These are phyloP conservation scores for Platismatia glauca DNA, from an alignment of 495 filamentous ascomycete genomes.

Conservation along the genomic window DNA sequence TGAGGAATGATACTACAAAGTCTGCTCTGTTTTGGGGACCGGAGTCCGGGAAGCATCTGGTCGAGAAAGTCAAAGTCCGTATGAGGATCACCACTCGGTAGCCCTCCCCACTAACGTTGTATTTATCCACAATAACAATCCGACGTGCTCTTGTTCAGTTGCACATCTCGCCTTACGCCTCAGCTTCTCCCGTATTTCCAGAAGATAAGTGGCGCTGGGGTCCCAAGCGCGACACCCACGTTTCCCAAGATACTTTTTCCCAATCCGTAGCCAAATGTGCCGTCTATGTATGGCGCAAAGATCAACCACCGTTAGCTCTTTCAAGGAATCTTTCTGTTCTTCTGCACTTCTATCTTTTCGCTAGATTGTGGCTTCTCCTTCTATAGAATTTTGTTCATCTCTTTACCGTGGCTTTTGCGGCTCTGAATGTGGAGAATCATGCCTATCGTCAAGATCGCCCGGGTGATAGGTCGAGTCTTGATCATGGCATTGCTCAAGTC, in stretches of 20 bases:
- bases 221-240: too few species aligned
- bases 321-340: neutral
- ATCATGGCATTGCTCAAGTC: neutral
- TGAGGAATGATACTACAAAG: neutral
- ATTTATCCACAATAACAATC: neutral
- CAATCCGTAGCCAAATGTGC: too few species aligned
- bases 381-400: neutral
- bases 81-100: too few species aligned
- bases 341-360: neutral
- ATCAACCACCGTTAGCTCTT: neutral
- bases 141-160: neutral
- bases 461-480: too few species aligned
- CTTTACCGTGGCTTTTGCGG: neutral
- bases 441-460: too few species aligned
- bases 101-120: neutral
- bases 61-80: neutral
- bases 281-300: too few species aligned
- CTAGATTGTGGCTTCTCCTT: neutral
- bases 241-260: too few species aligned
- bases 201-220: neutral
- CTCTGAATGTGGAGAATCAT: neutral
- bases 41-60: neutral
- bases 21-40: neutral
- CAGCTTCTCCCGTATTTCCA: neutral
- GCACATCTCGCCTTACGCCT: neutral